Evolutionary conservation across 768 basidiomycete genomes (phyloP), one percentile per base, ranked within the genome.

Genomic region (Terana coerulea): DNA sequence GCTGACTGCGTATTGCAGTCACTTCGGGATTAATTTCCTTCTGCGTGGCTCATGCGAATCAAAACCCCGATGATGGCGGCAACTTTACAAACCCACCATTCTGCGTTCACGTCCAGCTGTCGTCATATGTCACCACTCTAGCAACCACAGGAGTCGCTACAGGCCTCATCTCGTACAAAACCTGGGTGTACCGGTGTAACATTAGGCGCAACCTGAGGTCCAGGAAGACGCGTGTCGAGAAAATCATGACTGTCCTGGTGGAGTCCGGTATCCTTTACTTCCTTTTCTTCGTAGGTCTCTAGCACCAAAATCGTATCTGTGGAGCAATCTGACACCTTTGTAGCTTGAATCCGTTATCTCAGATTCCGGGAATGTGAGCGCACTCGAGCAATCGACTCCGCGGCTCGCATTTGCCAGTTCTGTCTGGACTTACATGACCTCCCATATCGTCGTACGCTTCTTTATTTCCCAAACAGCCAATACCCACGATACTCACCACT

Each of bases 221-320:
- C 14, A 25, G n/a, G 15, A 50, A 24, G 49, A 50, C 39, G 19
- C 57, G 52, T 5, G 52, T 46, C 5, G 54, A 59, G 43, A 51
- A 30, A 14, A 28, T 60, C 24, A 53, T 63, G 47, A 8, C 57
- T 6, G 54, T 63, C n/a, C 49, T 63, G 43, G 41, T 63, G 24
- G 62, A 63, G 40, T 59, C 62, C 8, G 62, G 62, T 21, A 22
- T 63, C 24, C 34, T 63, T 6, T 63, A 63, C 46, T 54, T 59
- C 44, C 54, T 63, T 29, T 63, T 63, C 51, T 63, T 61, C 43
- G 62, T 63, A 34, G 21, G 62, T 36, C 31, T 12, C 7, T 2
- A 12, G 15, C 7, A 25, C 21, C 21, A 6, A 10, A 4, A 3
- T 7, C 12, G 15, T 12, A 14, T 10, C 12, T 3, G 24, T 30